A percentile compares a stretch with the other conserved stretches of the same genome.
phyloP scores from a whole-genome alignment of 2,329 filamentous ascomycete species.

The Hypoxylon sp. region DNA sequence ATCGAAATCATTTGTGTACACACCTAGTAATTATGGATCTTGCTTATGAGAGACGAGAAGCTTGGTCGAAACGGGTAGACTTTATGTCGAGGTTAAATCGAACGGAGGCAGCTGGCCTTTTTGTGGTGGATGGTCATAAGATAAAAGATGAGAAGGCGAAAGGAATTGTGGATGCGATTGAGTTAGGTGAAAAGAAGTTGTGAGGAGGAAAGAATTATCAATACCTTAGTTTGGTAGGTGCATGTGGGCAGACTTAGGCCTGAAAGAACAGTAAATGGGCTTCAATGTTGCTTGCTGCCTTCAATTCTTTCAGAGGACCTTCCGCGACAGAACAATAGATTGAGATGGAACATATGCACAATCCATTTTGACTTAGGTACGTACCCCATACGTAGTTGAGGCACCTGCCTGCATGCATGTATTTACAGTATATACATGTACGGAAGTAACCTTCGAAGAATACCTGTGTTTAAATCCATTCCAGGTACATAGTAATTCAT shows the following conservation, averaged over 20 bases:
- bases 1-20: neutral
- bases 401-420: neutral
- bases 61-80: constrained; percentile 2
- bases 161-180: constrained; percentile 21
- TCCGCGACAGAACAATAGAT: constrained; percentile 1
- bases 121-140: constrained; percentile 7
- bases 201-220: constrained; percentile 17
- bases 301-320: constrained; percentile 6
- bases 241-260: constrained; percentile 13
- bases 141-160: constrained; percentile 14
- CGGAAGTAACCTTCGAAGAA: constrained; percentile 6
- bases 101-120: constrained; percentile 2
- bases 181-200: constrained; percentile 23
- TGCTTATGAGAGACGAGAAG: neutral
- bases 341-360: constrained; percentile 3
- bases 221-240: constrained; percentile 7
- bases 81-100: constrained; percentile 1
- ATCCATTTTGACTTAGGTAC: neutral
- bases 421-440: neutral
- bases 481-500: neutral
- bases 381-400: neutral
- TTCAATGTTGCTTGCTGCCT: constrained; percentile 24
- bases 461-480: neutral
- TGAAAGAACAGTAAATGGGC: constrained; percentile 19
- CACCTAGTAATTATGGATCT: neutral